Percentiles rank a stretch among this genome's conserved stretches.
Conservation (phyloP, 2,329 filamentous ascomycete genomes). For the Emericellopsis cladophorae region DNA sequence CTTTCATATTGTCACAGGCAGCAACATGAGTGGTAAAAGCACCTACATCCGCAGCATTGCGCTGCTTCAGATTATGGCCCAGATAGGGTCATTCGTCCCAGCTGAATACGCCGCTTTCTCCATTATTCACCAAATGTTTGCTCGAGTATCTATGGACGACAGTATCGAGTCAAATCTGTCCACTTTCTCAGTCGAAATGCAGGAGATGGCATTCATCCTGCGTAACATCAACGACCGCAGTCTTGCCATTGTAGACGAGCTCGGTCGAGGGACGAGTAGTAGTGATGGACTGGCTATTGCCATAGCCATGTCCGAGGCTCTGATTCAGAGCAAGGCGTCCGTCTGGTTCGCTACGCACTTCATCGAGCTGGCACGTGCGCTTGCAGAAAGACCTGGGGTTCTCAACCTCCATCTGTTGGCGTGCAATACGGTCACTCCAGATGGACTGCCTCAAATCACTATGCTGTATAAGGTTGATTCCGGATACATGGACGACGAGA, state of each 20-base stretch:
- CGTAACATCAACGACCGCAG: conserved; percentile 66
- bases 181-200: conserved; percentile 90
- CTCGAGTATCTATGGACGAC: conserved; percentile 76
- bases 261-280: conserved; percentile 83
- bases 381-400: conserved; percentile 65
- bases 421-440: conserved; percentile 38
- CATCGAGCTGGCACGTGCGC: conserved; percentile 62
- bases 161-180: conserved; percentile 84
- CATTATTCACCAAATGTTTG: conserved; percentile 73
- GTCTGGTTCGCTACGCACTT: conserved; percentile 97
- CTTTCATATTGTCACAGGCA: conserved; percentile 89
- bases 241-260: conserved; percentile 78
- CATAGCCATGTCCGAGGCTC: conserved; percentile 75
- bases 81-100: conserved; percentile 84
- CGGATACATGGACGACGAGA: conserved; percentile 53
- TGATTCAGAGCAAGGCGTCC: conserved; percentile 65
- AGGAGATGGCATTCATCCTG: conserved; percentile 87
- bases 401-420: conserved; percentile 73
- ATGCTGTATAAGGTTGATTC: conserved; percentile 80
- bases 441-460: conserved; percentile 49
- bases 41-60: conserved; percentile 85
- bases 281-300: conserved; percentile 83
- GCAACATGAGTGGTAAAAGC: conserved; percentile 97
- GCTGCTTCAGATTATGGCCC: conserved; percentile 82
- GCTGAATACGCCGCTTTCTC: conserved; percentile 73